Evolutionary conservation across 2,329 filamentous ascomycete species (phyloP).

Genomic region (Aspergillus brunneoviolaceus): DNA sequence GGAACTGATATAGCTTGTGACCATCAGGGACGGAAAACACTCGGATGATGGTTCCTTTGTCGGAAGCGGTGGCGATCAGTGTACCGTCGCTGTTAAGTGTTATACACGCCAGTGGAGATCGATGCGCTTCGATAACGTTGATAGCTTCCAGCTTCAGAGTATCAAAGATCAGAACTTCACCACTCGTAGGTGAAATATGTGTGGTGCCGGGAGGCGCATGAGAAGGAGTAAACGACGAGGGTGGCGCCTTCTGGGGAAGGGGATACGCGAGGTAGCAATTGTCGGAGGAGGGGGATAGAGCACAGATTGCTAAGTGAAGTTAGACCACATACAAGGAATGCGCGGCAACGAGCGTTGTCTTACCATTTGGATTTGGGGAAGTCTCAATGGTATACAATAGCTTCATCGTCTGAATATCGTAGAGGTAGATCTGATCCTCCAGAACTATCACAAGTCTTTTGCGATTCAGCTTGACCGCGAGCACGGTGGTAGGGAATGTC

Average conservation of each 20-base stretch:
- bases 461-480: slow-evolving; percentile 89
- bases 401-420: slow-evolving; percentile 98
- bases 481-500: slow-evolving; percentile 93
- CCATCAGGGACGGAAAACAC: slow-evolving; percentile 91
- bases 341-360: slow-evolving; percentile 8
- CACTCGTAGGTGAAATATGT: slow-evolving; percentile 79
- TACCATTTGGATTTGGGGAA: slow-evolving; percentile 82
- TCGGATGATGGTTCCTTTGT: slow-evolving; percentile 95
- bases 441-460: slow-evolving; percentile 91
- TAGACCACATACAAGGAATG: slow-evolving; percentile 9
- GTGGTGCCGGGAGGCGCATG: slow-evolving; percentile 77
- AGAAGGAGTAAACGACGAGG: slow-evolving; percentile 58
- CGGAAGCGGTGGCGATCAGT: slow-evolving; percentile 87
- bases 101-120: slow-evolving; percentile 85
- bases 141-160: slow-evolving; percentile 85
- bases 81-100: slow-evolving; percentile 91
- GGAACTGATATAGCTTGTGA: slow-evolving; percentile 93
- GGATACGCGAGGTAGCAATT: slow-evolving; percentile 96
- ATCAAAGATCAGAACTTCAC: slow-evolving; percentile 92
- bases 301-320: slow-evolving; percentile 68
- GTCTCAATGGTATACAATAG: slow-evolving; percentile 89
- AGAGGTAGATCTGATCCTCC: slow-evolving; percentile 95
- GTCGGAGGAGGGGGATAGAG: slow-evolving; percentile 89
- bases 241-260: slow-evolving; percentile 65
- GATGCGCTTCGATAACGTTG: slow-evolving; percentile 93